Evolutionary conservation across 148 eudicot species (phyloP).

Genomic region (Chenopodium suecicum): DNA sequence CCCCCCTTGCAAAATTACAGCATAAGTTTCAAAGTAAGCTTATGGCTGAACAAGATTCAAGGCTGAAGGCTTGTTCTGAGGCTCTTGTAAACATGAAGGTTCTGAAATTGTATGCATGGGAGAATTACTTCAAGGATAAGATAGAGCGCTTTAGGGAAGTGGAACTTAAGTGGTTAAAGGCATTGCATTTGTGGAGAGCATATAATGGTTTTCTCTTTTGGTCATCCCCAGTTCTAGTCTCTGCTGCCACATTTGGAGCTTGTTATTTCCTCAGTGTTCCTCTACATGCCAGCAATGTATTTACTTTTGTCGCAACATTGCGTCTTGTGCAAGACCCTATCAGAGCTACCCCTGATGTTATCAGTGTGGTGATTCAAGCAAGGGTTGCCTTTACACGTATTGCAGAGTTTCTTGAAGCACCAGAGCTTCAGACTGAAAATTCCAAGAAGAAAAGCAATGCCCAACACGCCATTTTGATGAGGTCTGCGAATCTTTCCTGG

Average conservation of each 20-base stretch:
- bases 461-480: slow-evolving; percentile 34
- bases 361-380: slow-evolving; percentile 81
- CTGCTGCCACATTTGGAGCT: slow-evolving; percentile 78
- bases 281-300: slow-evolving; percentile 75
- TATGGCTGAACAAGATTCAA: slow-evolving; percentile 68
- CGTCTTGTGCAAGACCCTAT: slow-evolving; percentile 90
- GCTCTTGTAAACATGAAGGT: slow-evolving; percentile 81
- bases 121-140: slow-evolving; percentile 63
- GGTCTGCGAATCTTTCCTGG: slow-evolving; percentile 76
- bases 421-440: slow-evolving; percentile 63
- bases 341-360: slow-evolving; percentile 79
- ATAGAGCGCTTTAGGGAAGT: slow-evolving; percentile 58
- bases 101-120: slow-evolving; percentile 89
- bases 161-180: slow-evolving; percentile 64
- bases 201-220: slow-evolving; percentile 71
- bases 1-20: slow-evolving; percentile 71
- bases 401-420: slow-evolving; percentile 71
- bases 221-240: slow-evolving; percentile 80
- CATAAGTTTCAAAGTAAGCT: slow-evolving; percentile 64
- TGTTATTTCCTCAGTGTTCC: slow-evolving; percentile 70
- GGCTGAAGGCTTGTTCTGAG: slow-evolving; percentile 62
- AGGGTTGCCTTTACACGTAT: slow-evolving; percentile 79
- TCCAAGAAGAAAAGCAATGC: slow-evolving; percentile 36
- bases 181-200: slow-evolving; percentile 61
- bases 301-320: slow-evolving; percentile 84